phyloP scores from a whole-genome alignment of 140 eudicot genomes.

The Erigeron philadelphicus region DNA sequence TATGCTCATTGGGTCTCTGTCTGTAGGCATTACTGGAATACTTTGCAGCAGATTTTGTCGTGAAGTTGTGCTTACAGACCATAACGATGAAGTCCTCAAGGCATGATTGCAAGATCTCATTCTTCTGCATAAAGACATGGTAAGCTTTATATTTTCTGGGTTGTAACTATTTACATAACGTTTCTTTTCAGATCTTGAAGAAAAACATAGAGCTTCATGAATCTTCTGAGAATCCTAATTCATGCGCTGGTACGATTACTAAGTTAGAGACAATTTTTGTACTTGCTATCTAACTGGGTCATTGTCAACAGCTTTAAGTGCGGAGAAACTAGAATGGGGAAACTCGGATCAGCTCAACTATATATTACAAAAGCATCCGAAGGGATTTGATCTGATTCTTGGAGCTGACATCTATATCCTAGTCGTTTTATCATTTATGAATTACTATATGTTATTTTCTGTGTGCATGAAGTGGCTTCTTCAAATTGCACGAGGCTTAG shows the following conservation, averaged over 20 bases:
- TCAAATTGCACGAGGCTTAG: too few species aligned
- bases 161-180: slow-evolving; percentile 21
- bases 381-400: slow-evolving; percentile 87
- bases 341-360: slow-evolving; percentile 53
- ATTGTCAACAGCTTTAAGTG: slow-evolving; percentile 40
- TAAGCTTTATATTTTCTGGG: slow-evolving; percentile 16
- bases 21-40: slow-evolving; percentile 77
- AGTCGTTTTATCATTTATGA: slow-evolving; percentile 8
- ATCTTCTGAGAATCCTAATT: slow-evolving; percentile 43
- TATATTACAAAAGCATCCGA: slow-evolving; percentile 43
- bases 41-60: slow-evolving; percentile 74
- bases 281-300: slow-evolving; percentile 18
- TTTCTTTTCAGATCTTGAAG: slow-evolving; percentile 64
- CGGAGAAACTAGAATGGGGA: slow-evolving; percentile 94
- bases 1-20: slow-evolving; percentile 19
- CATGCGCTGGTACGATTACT: slow-evolving; percentile 49
- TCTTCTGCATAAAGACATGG: slow-evolving; percentile 16
- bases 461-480: too few species aligned
- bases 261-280: slow-evolving; percentile 12
- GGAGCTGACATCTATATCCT: slow-evolving; percentile 99
- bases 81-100: slow-evolving; percentile 92
- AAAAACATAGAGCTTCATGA: slow-evolving; percentile 68
- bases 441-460: background rate
- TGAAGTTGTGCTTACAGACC: slow-evolving; percentile 73
- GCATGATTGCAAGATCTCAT: slow-evolving; percentile 44